A percentile compares a stretch with the other conserved stretches of the same genome.
phyloP scores from a whole-genome alignment of 768 basidiomycete genomes.

The Tylopilus balloui region DNA sequence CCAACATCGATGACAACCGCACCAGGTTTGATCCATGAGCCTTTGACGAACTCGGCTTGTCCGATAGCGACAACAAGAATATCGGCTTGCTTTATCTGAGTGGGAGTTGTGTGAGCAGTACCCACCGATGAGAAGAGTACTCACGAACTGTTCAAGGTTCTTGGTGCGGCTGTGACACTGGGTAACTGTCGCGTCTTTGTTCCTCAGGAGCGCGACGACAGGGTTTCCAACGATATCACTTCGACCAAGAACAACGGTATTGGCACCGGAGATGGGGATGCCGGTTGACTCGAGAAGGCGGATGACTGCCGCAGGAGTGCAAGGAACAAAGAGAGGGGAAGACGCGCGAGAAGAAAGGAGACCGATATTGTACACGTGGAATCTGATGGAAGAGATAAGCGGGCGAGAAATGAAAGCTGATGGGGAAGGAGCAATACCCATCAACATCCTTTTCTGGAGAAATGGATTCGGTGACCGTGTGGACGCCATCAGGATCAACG shows the following conservation, averaged over 20 bases:
- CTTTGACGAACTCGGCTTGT: constrained; percentile 83
- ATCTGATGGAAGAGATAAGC: constrained; percentile 44
- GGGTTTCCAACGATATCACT: constrained; percentile 98
- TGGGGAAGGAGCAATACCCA: constrained; percentile 52
- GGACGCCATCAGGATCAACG: constrained; percentile 76
- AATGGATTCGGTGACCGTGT: constrained; percentile 90
- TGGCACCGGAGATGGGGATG: constrained; percentile 68
- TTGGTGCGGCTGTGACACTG: constrained; percentile 93
- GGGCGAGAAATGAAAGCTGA: neutral
- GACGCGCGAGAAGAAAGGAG: constrained; percentile 88
- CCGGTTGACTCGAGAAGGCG: constrained; percentile 86
- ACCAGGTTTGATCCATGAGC: constrained; percentile 92
- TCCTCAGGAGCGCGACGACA: constrained; percentile 84
- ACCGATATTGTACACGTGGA: constrained; percentile 98
- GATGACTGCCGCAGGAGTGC: constrained; percentile 93
- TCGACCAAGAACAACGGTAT: constrained; percentile 90
- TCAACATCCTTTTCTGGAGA: constrained; percentile 95
- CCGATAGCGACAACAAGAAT: constrained; percentile 97
- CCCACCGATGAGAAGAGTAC: constrained; percentile 26
- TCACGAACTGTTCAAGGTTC: constrained; percentile 73
- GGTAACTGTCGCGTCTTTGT: constrained; percentile 91
- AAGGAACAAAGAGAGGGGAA: constrained; percentile 86
- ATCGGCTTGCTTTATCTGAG: constrained; percentile 79
- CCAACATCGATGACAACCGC: constrained; percentile 97
- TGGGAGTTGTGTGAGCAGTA: constrained; percentile 1